Conservation (phyloP, 2,329 filamentous ascomycete genomes). For the Aspergillus hortae region DNA sequence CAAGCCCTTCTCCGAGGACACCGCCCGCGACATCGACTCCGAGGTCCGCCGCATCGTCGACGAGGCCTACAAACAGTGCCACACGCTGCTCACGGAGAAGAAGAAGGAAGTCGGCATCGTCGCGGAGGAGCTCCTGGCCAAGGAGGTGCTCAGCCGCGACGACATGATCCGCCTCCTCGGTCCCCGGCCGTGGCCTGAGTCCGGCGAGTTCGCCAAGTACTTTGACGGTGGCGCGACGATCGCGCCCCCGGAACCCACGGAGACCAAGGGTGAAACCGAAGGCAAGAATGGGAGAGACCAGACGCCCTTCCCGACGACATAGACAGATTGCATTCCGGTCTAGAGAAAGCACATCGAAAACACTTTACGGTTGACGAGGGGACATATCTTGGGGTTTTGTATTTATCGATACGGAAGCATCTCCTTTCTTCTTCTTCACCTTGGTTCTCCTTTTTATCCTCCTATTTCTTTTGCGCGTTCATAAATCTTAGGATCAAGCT, state of each 20-base stretch:
- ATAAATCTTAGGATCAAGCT: constrained; percentile 25
- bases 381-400: constrained; percentile 21
- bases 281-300: constrained; percentile 36
- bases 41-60: constrained; percentile 92
- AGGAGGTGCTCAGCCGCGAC: constrained; percentile 87
- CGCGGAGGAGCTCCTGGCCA: constrained; percentile 85
- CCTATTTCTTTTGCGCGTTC: constrained; percentile 13
- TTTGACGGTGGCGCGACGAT: constrained; percentile 62
- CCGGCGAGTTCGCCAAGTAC: constrained; percentile 90
- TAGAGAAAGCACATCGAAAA: not conserved
- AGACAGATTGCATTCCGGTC: constrained; percentile 5
- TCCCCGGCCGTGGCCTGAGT: constrained; percentile 76
- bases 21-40: constrained; percentile 83
- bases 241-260: constrained; percentile 45
- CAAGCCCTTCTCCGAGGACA: constrained; percentile 95
- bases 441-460: constrained; percentile 5
- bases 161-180: constrained; percentile 89
- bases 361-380: constrained; percentile 8
- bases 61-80: constrained; percentile 88
- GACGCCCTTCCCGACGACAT: constrained; percentile 27
- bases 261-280: constrained; percentile 43
- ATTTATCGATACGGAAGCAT: constrained; percentile 27
- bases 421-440: constrained; percentile 17
- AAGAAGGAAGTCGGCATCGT: constrained; percentile 84
- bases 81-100: constrained; percentile 75